These are phyloP conservation scores for Apiotrichum akiyoshidainum DNA, from an alignment of 1,284 basidiomycete species.

Conservation along the genomic window DNA sequence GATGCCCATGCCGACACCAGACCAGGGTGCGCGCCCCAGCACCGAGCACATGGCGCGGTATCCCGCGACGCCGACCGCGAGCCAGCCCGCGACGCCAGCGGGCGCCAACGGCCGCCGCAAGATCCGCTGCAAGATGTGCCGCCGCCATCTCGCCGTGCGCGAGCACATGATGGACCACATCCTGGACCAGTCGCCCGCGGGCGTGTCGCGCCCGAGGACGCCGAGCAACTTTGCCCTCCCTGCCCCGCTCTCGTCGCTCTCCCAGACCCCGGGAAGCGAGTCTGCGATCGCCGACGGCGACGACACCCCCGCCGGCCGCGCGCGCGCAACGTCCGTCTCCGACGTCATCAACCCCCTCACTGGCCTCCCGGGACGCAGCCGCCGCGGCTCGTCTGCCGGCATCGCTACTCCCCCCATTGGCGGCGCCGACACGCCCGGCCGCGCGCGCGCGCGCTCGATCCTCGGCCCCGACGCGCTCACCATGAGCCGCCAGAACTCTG, in stretches of 20 bases:
- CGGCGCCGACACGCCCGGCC: neutral
- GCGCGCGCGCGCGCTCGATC: slow-evolving; percentile 6
- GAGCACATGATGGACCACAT: slow-evolving; percentile 92
- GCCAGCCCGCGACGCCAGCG: slow-evolving; percentile 59
- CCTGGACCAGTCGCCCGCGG: slow-evolving; percentile 34
- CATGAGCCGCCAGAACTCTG: slow-evolving; percentile 8
- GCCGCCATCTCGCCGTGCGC: slow-evolving; percentile 76
- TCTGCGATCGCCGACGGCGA: slow-evolving; percentile 11
- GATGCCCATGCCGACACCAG: slow-evolving; percentile 37
- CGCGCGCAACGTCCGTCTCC: slow-evolving; percentile 23
- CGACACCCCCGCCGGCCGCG: neutral
- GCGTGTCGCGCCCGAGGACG: slow-evolving; percentile 40
- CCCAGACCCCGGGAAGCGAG: neutral
- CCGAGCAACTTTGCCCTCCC: slow-evolving; percentile 36
- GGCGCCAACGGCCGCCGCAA: slow-evolving; percentile 44
- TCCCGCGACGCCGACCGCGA: slow-evolving; percentile 64
- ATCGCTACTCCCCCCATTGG: neutral
- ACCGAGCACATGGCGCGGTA: slow-evolving; percentile 71
- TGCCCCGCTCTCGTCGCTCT: slow-evolving; percentile 4
- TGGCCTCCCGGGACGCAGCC: slow-evolving; percentile 30
- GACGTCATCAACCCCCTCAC: slow-evolving; percentile 48
- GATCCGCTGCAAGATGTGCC: slow-evolving; percentile 88
- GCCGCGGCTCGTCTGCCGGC: neutral
- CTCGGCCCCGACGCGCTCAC: slow-evolving; percentile 4
- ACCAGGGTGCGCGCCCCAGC: slow-evolving; percentile 63